phyloP scores from a whole-genome alignment of 441 rosid species.

The Erodium moschatum region DNA sequence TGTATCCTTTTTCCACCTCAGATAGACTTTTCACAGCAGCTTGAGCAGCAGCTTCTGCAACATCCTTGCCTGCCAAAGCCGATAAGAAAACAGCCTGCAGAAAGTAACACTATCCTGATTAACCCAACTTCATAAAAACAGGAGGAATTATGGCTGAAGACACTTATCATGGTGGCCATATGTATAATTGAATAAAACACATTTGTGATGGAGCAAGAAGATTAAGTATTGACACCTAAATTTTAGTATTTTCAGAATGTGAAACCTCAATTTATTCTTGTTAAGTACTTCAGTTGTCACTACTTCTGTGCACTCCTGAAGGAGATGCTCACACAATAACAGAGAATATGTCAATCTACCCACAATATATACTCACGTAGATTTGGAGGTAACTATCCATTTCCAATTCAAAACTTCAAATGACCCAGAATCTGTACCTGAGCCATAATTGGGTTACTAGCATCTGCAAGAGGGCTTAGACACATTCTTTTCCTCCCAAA shows the following conservation, averaged over 20 bases:
- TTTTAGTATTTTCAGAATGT: not conserved
- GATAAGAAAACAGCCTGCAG: slow-evolving; percentile 82
- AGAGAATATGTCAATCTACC: not conserved
- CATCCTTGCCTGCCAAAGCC: slow-evolving; percentile 67
- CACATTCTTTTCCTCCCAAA: slow-evolving; percentile 47
- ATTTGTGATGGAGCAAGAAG: not conserved
- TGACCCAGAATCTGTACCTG: slow-evolving; percentile 41
- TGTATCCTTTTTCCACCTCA: slow-evolving; percentile 32
- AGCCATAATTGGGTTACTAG: slow-evolving; percentile 98
- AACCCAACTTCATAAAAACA: not conserved
- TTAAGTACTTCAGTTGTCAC: slow-evolving; percentile 2
- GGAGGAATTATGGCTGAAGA: not conserved
- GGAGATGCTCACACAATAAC: not conserved
- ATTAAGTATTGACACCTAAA: not conserved
- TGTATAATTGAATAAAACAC: not conserved
- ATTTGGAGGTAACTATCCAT: not conserved
- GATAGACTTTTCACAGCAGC: slow-evolving; percentile 58
- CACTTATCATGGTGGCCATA: not conserved
- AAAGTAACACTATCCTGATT: slow-evolving; percentile 7
- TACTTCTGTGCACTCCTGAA: not conserved
- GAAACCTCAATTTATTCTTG: not conserved
- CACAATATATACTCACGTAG: not conserved
- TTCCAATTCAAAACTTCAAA: not conserved
- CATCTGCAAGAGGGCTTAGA: slow-evolving; percentile 80
- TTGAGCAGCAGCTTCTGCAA: slow-evolving; percentile 74